Percentiles rank a stretch among this genome's conserved stretches.
Conservation (phyloP, 768 basidiomycete species). For the Amanita exitialis region DNA sequence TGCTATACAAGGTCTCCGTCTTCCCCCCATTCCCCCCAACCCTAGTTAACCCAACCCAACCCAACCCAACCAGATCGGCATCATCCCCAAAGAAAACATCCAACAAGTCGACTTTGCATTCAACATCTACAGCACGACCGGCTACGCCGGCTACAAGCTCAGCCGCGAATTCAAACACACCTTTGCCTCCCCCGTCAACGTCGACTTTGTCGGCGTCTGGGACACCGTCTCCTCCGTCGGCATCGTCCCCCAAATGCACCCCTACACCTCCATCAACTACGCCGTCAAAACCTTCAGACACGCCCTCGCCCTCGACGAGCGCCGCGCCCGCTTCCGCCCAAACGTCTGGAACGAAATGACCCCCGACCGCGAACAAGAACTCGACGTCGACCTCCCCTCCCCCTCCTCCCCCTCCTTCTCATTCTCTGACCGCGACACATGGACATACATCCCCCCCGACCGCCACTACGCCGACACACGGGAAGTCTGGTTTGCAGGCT, state of each 20-base stretch:
- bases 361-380: constrained; percentile 17
- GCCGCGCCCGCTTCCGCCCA: constrained; percentile 39
- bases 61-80: constrained; percentile 9
- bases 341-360: constrained; percentile 22
- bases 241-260: constrained; percentile 29
- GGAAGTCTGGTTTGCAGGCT: constrained; percentile 27
- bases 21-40: too few relatives aligned
- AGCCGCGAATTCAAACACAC: constrained; percentile 29
- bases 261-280: constrained; percentile 35
- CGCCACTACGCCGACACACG: background rate
- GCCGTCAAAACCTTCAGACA: constrained; percentile 42
- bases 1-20: constrained; percentile 12
- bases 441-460: background rate
- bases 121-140: constrained; percentile 6
- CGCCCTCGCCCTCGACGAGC: constrained; percentile 44
- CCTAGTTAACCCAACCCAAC: background rate
- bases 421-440: background rate
- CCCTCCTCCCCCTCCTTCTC: background rate
- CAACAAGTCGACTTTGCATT: constrained; percentile 10
- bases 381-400: constrained; percentile 10
- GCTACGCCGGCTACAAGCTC: constrained; percentile 13
- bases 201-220: constrained; percentile 48
- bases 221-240: constrained; percentile 50
- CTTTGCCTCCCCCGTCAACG: constrained; percentile 29
- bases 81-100: constrained; percentile 11